Base-by-base conservation (phyloP, 148 eudicot species). In the Camellia sinensis region DNA sequence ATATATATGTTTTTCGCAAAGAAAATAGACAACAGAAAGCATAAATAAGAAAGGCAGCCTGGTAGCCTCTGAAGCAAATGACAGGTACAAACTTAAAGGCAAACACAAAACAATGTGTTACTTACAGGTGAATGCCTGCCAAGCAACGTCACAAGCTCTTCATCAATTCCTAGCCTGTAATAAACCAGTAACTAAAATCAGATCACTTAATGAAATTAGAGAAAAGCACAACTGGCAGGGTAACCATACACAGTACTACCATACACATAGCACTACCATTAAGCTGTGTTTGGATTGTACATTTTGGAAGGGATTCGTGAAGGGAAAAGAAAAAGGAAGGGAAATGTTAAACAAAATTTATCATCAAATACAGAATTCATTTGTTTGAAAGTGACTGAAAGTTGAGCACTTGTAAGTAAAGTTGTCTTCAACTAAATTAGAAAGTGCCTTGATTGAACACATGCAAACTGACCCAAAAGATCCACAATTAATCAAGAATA, bases 141-240 rank as follows among this genome's bases (percentile, higher is more conserved):
- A 67, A 96, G 89, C 57, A 94, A 80, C 11, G 91, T 79, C 75
- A 96, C 99, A 78, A 96, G 95, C 88, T 91, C 99, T 88, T 96
- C 98, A 77, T 96, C 99, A 67, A 96, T 93, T 67, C 99, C 99
- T 81, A 96, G 87, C 89, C 99, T 96, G 88, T 64, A 87, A 78
- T 76, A 53, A 80, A 68, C 19, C 77, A 40, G 70, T 44, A 79
- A 22, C 11, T 12, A 37, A 17, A 67, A 75, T 71, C 67, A 74
- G 29, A 71, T 61, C 61, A 75, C 52, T 18, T 17, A 29, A 54
- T 18, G 45, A 54, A 76, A 43, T 8, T 18, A 2, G 68, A 1
- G 4, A 48, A 72, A 64, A 10, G 13, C 63, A 65, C 12, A 80
- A 80, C 22, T 46, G 2, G 17, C 12, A 71, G 2, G 2, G 43